Evolutionary conservation across 2,329 filamentous ascomycete species (phyloP), one percentile per base, ranked within the genome.

Genomic region (Paecilomyces dactylethromorphus): DNA sequence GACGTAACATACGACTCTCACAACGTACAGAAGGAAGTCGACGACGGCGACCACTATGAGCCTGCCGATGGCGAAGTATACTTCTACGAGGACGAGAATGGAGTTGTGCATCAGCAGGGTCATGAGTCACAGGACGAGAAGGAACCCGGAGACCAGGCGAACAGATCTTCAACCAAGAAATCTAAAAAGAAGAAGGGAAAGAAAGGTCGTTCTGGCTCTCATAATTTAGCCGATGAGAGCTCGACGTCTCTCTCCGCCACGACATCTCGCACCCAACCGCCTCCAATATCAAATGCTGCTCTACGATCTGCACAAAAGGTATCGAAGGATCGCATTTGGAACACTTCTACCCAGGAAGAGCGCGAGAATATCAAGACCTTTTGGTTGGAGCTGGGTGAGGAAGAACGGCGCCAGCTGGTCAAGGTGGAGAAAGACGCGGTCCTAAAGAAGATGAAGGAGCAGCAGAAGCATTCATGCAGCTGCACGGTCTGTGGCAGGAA

Each of bases 381-480:
- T 76, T 99, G 94, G 94, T 84, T 99, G 56, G 92, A 92, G 15
- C 78, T 99, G 51, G 91, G 91, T 65, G 94, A 99, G 74, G 91
- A 96, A 39, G 92, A 97, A 73, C 90, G 94, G 67, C 94, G 96
- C 73, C 94, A 91, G 15, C 81, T 99, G 53, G 92, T 99, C 70
- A 97, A 97, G 76, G 93, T 99, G 31, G 94, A 99, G 77, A 99
- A 99, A 78, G 93, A 99, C 76, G 93, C 94, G 7, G 94, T 99
- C 0, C 79, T 99, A 58, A 92, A 91, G 71, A 99, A 99, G 81
- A 99, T 99, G 94, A 99, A 99, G 81, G 94, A 99, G 76, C 94
- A 99, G 76, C 94, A 99, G 75, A 97, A 97, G 76, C 92, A 97
- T 74, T 97, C 93, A 2, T 99, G 94, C 80, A 97, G 92, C 74